Percentiles rank a stretch among this genome's conserved stretches.
Conservation (phyloP, 2,329 filamentous ascomycete species). For the Akanthomyces dipterigenus region DNA sequence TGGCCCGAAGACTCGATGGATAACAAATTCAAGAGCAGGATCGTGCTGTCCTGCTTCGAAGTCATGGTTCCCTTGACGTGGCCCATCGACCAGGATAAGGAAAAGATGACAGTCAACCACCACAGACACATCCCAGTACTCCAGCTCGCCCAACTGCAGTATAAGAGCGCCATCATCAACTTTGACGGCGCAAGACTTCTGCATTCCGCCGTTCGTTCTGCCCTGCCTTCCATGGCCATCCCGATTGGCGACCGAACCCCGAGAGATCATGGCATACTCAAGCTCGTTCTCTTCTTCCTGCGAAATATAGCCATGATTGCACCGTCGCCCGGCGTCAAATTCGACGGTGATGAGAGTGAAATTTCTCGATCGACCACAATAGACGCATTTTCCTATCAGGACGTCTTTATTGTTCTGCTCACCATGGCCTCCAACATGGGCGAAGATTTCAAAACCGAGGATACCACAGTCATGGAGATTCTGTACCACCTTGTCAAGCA, state of each 20-base stretch:
- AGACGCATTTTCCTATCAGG: slow-evolving; percentile 82
- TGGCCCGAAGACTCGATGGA: slow-evolving; percentile 70
- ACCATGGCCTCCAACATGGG: slow-evolving; percentile 89
- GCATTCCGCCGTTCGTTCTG: slow-evolving; percentile 72
- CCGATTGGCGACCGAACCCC: slow-evolving; percentile 66
- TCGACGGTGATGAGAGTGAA: slow-evolving; percentile 83
- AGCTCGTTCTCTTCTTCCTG: slow-evolving; percentile 80
- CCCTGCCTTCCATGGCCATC: slow-evolving; percentile 78
- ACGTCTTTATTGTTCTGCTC: slow-evolving; percentile 78
- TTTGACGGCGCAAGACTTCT: slow-evolving; percentile 72
- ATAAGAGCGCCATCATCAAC: slow-evolving; percentile 84
- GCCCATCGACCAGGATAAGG: slow-evolving; percentile 75
- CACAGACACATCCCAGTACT: slow-evolving; percentile 86
- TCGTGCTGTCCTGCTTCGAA: slow-evolving; percentile 82
- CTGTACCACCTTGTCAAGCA: slow-evolving; percentile 91
- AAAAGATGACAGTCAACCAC: slow-evolving; percentile 85
- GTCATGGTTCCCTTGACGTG: slow-evolving; percentile 88
- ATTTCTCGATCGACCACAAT: slow-evolving; percentile 83
- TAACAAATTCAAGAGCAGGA: slow-evolving; percentile 68
- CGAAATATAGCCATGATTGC: slow-evolving; percentile 84
- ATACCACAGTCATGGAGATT: slow-evolving; percentile 83
- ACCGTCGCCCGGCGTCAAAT: slow-evolving; percentile 63
- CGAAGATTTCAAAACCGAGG: slow-evolving; percentile 85
- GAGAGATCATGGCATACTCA: slow-evolving; percentile 87
- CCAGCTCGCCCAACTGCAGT: slow-evolving; percentile 77